Base-by-base conservation (phyloP, 805 yeast species). In the Phaffomyces opuntiae region DNA sequence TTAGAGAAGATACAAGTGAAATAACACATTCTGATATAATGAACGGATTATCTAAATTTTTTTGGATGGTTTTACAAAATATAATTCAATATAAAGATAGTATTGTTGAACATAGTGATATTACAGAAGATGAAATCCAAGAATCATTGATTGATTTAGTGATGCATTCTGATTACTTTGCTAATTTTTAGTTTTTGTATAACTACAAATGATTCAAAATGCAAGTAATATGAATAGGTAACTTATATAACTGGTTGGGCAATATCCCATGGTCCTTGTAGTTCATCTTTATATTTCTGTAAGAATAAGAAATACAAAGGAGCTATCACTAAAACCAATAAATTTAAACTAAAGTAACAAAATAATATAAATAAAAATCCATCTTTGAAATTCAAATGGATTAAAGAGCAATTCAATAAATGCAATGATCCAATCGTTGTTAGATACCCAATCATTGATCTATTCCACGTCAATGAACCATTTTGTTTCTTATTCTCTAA, bases 221-320 rank as follows among this genome's bases (percentile, higher is more conserved):
- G 24, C 24, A 21, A 21, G 5, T 8, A 5, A 14, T 14, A 21
- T 7, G 14, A 17, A 17, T 17, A 17, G 19, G 26, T 13, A 36
- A 13, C 16, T 38, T 38, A 32, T 7, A 53, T 24, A 11, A 77
- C 68, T 1, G 96, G 95, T 57, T 76, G 80, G 7, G 95, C 96
- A 1, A 84, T 79, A 61, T 87, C 96, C 96, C 96, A 87, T 1
- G 96, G 96, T 0, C 96, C 96, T 61, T 85, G 90, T 43, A 87
- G 68, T 61, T 87, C 96, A 59, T 81, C 86, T 62, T 87, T 87
- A 60, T 87, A 87, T 61, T 78, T 76, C 58, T 87, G 96, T 36
- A 88, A 66, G 29, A 72, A 73, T 40, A 87, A 64, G 54, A 87
- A 83, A 65, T 87, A 82, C 42, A 73, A 70, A 2, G 96, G 96